phyloP scores from a whole-genome alignment of 1,284 basidiomycete genomes.

The Boletus austroedulis region DNA sequence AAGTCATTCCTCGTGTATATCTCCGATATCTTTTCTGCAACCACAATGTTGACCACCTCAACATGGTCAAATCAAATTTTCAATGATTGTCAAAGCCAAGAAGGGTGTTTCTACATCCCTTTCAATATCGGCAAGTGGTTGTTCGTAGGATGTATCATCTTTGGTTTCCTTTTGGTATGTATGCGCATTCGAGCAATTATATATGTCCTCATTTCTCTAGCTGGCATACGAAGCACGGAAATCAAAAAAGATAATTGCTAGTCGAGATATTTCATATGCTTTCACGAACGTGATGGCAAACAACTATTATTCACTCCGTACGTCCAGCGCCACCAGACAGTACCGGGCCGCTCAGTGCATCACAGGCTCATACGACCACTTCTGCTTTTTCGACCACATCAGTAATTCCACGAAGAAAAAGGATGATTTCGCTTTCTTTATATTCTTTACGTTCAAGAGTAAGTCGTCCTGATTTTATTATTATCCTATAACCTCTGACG shows the following conservation, averaged over 20 bases:
- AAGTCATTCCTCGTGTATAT: slow-evolving; percentile 96
- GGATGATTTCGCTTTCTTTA: slow-evolving; percentile 98
- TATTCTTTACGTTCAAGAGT: slow-evolving; percentile 99
- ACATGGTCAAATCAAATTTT: slow-evolving; percentile 92
- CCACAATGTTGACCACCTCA: slow-evolving; percentile 92
- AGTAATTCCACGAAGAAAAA: slow-evolving; percentile 93
- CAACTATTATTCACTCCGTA: slow-evolving; percentile 89
- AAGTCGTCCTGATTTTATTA: slow-evolving; percentile 29
- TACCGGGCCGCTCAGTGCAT: neutral
- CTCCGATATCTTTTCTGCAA: slow-evolving; percentile 96
- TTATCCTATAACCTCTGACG: slow-evolving; percentile 12
- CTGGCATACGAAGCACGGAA: slow-evolving; percentile 91
- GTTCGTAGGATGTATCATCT: slow-evolving; percentile 97
- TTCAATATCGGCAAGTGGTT: slow-evolving; percentile 93
- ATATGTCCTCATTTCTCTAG: slow-evolving; percentile 36
- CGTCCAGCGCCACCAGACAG: slow-evolving; percentile 32
- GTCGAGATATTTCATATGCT: slow-evolving; percentile 94
- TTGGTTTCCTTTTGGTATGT: slow-evolving; percentile 88
- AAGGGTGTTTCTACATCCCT: slow-evolving; percentile 82
- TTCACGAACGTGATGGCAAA: slow-evolving; percentile 98
- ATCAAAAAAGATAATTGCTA: slow-evolving; percentile 88
- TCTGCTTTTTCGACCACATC: slow-evolving; percentile 98
- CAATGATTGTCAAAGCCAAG: slow-evolving; percentile 57
- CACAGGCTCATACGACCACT: slow-evolving; percentile 90
- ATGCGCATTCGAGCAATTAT: neutral